Base-by-base conservation (phyloP, 805 yeast genomes). In the Lipomyces starkeyi region DNA sequence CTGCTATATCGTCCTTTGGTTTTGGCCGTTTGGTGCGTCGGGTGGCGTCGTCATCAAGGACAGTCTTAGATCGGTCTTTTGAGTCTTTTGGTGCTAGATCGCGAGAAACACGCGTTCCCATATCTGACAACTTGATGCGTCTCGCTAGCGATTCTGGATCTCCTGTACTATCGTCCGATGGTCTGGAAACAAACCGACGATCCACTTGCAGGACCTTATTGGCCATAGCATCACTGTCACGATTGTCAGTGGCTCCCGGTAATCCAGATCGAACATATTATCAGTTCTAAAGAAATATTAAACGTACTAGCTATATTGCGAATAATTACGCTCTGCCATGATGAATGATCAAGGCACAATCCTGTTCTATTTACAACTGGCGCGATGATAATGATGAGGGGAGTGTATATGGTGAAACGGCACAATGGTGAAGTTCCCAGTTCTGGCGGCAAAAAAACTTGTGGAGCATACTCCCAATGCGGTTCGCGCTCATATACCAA, bases 61-160 rank as follows among this genome's bases (percentile, higher is more conserved):
- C 68, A 4, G 66, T 63, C 40, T 63, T 68, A 14, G 59, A 47
- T 9, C 65, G 62, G 13, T 64, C 57, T 49, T 67, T 69, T 14
- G 59, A 74, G 58, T 73, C 74, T 35, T 65, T 53, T 55, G 73
- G 66, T 65, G 59, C 73, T 55, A 34, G 68, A 70, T 72, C 72
- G 70, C 76, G 58, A 63, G 69, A 58, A 7, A 78, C 80, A 56
- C 84, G 74, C 1, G 85, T 73, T 0, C 96, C 97, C 89, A 93
- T 86, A 60, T 91, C 96, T 52, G 83, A 81, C 63, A 85, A 80
- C 3, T 87, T 79, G n/a, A 93, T 82, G 67, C 83, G 86, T 2
- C 97, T 97, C 9, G 81, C 85, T 75, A 93, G 80, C 0, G 96
- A 87, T 66, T 86, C 86, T 0, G 97, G 97, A 58, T 84, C 86